Conservation (phyloP, 1,284 basidiomycete genomes). For the Moniliella sp. region DNA sequence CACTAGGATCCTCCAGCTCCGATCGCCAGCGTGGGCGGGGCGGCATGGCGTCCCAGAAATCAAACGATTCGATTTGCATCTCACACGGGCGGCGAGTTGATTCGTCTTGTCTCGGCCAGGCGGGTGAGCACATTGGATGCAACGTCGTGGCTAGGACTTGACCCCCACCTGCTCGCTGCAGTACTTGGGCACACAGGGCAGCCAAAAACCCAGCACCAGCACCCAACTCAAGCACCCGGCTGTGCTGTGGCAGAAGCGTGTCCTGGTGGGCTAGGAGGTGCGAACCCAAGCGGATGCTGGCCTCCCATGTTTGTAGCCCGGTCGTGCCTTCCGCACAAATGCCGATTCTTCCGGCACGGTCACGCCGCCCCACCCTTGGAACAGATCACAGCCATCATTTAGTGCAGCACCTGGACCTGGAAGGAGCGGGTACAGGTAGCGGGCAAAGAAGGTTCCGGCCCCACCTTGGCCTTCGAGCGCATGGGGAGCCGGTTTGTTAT, state of each 20-base stretch:
- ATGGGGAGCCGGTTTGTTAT: too few species aligned
- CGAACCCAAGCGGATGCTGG: slow-evolving; percentile 6
- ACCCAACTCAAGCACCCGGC: neutral
- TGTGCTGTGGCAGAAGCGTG: neutral
- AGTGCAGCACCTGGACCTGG: neutral
- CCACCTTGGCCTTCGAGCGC: too few species aligned
- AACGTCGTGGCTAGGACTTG: neutral
- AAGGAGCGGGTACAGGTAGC: too few species aligned
- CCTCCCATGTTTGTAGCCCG: slow-evolving; percentile 8
- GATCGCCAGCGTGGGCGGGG: too few species aligned
- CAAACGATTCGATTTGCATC: too few species aligned
- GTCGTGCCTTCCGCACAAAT: slow-evolving; percentile 9
- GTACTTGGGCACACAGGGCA: neutral
- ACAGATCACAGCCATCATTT: neutral
- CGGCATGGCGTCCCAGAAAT: too few species aligned
- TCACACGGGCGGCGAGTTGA: too few species aligned
- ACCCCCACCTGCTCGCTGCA: neutral
- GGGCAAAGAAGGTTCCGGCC: too few species aligned
- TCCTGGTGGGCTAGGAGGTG: slow-evolving; percentile 3
- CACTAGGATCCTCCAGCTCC: too few species aligned
- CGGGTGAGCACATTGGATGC: neutral
- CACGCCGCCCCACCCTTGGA: slow-evolving; percentile 2
- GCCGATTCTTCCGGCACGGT: slow-evolving; percentile 5
- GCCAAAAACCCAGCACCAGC: neutral
- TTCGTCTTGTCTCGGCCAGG: neutral